A percentile compares a stretch with the other conserved stretches of the same genome.
Evolutionary conservation across 192 early-diverging fungal genomes (phyloP).

Genomic region (Linnemannia elongata): DNA sequence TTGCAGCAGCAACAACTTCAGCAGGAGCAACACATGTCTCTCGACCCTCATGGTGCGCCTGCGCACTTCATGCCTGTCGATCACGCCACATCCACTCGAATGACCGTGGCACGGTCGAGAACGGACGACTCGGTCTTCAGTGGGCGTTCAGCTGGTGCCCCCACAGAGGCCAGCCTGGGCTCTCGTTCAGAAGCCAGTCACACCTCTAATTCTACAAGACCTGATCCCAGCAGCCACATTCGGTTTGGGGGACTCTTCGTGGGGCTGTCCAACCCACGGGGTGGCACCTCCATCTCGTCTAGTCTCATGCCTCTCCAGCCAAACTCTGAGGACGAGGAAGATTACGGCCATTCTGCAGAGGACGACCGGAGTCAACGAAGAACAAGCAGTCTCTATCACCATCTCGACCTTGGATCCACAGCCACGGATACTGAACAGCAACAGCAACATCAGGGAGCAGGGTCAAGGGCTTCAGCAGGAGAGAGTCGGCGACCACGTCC

Average conservation of each 20-base stretch:
- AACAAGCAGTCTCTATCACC: neutral
- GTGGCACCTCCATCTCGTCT: slow-evolving; percentile 33
- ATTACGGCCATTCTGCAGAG: neutral
- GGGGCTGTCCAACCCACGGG: slow-evolving; percentile 12
- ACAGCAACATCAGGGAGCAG: neutral
- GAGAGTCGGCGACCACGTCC: slow-evolving; percentile 15
- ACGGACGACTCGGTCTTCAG: neutral
- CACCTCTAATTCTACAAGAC: neutral
- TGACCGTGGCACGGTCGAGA: neutral
- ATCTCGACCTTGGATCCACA: neutral
- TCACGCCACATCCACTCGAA: neutral
- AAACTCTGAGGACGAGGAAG: slow-evolving; percentile 32
- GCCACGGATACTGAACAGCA: neutral
- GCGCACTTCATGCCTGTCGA: neutral
- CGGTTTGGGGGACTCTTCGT: slow-evolving; percentile 4
- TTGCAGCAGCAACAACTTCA: neutral
- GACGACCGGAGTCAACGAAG: slow-evolving; percentile 14
- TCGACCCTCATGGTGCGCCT: neutral
- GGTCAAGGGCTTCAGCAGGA: neutral
- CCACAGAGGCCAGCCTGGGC: slow-evolving; percentile 2
- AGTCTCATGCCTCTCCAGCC: slow-evolving; percentile 32
- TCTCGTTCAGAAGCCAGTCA: slow-evolving; percentile 2
- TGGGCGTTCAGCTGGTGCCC: neutral
- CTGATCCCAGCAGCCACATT: slow-evolving; percentile 5
- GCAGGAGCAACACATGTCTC: neutral